Evolutionary conservation across 441 rosid species (phyloP).

Genomic region (Corymbia citriodora): DNA sequence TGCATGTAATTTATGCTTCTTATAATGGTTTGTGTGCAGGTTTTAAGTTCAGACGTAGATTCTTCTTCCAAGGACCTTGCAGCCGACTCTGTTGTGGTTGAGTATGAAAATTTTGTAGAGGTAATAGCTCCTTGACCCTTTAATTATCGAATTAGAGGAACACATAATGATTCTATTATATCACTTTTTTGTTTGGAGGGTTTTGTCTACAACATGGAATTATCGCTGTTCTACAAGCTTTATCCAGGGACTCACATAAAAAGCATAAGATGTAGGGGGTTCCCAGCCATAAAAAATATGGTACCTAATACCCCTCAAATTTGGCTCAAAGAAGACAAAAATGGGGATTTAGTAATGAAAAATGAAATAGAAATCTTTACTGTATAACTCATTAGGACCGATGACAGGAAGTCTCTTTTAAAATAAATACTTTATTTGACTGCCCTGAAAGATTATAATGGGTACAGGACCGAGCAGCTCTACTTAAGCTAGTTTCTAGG

Average conservation of each 20-base stretch:
- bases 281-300: neutral
- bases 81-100: conserved; percentile 59
- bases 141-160: neutral
- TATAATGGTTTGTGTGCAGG: conserved; percentile 33
- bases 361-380: neutral
- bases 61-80: conserved; percentile 32
- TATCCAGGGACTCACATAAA: neutral
- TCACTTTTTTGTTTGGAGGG: neutral
- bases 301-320: neutral
- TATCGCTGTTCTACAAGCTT: neutral
- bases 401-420: neutral
- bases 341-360: neutral
- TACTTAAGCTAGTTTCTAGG: neutral
- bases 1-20: neutral
- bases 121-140: conserved; percentile 28
- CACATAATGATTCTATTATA: neutral
- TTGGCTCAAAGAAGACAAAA: neutral
- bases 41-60: conserved; percentile 36
- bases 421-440: neutral
- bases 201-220: neutral
- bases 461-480: neutral
- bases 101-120: conserved; percentile 70
- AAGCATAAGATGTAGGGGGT: neutral
- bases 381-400: neutral
- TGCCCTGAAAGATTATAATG: neutral